These are phyloP conservation scores for Globisporangium parvum DNA, from an alignment of 352 stramenopile species.

Conservation along the genomic window DNA sequence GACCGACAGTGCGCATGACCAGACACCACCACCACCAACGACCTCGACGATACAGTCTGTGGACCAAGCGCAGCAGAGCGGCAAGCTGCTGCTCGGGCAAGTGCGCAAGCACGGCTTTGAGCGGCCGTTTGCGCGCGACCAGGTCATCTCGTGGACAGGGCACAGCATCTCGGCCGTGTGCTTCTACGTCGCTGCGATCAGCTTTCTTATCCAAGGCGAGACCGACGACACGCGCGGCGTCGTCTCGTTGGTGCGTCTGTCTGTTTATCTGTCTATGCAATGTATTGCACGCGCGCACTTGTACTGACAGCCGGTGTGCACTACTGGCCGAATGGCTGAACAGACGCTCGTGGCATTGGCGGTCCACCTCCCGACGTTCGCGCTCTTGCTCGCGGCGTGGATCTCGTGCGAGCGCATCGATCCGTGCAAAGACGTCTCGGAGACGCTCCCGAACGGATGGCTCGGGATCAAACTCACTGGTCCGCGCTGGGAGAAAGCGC, in stretches of 20 bases:
- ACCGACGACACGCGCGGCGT: slow-evolving; percentile 2
- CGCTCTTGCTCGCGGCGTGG: slow-evolving; percentile 55
- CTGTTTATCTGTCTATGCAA: background rate
- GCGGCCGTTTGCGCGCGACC: slow-evolving; percentile 65
- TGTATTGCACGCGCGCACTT: background rate
- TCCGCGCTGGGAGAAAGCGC: slow-evolving; percentile 69
- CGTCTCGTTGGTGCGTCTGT: slow-evolving; percentile 10
- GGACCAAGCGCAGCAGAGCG: background rate
- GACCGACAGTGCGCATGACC: background rate
- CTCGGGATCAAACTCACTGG: slow-evolving; percentile 63
- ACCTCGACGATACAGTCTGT: background rate
- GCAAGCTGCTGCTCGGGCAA: slow-evolving; percentile 21
- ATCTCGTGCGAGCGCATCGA: slow-evolving; percentile 69
- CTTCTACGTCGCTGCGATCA: slow-evolving; percentile 46
- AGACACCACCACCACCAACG: background rate
- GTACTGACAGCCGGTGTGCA: too few species aligned
- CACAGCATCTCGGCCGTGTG: slow-evolving; percentile 57
- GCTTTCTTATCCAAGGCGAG: slow-evolving; percentile 15
- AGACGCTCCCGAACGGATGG: slow-evolving; percentile 45
- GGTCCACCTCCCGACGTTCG: slow-evolving; percentile 42
- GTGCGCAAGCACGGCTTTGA: slow-evolving; percentile 69
- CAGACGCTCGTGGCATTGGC: slow-evolving; percentile 47
- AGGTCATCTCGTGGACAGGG: slow-evolving; percentile 66
- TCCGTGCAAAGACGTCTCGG: slow-evolving; percentile 33
- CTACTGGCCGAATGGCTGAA: background rate